Conservation (phyloP, 805 yeast genomes). For the Jamesozyma gamospora region DNA sequence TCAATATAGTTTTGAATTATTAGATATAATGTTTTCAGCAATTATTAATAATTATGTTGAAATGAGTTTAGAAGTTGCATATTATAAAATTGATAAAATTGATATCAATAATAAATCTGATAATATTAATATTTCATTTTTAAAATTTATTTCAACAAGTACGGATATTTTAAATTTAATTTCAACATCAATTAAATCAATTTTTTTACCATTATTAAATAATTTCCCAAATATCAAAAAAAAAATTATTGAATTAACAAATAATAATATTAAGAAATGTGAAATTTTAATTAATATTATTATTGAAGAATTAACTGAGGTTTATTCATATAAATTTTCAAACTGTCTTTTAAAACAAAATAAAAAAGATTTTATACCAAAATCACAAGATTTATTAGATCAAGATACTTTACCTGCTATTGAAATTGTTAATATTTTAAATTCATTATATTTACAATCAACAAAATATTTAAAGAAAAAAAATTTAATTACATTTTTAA, state of each 20-base stretch:
- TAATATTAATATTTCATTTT: conserved; percentile 36
- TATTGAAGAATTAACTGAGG: conserved; percentile 45
- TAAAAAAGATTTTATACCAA: conserved; percentile 55
- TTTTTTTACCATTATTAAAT: conserved; percentile 64
- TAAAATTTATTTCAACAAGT: conserved; percentile 41
- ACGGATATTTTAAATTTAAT: conserved; percentile 55
- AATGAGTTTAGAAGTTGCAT: conserved; percentile 62
- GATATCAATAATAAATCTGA: conserved; percentile 18
- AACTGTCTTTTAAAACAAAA: conserved; percentile 54
- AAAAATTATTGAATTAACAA: conserved; percentile 51
- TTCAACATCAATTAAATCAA: conserved; percentile 63
- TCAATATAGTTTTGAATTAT: conserved; percentile 52
- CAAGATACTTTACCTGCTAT: conserved; percentile 68
- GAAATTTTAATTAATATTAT: conserved; percentile 60
- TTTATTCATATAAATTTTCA: conserved; percentile 42
- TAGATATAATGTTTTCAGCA: conserved; percentile 57
- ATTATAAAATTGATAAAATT: conserved; percentile 35
- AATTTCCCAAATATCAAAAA: conserved; percentile 48
- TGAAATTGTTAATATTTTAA: conserved; percentile 45
- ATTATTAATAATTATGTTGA: conserved; percentile 69
- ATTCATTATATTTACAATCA: conserved; percentile 26
- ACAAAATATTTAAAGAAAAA: conserved; percentile 32
- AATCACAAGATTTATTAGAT: conserved; percentile 35
- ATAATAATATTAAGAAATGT: conserved; percentile 47
- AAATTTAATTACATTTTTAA: conserved; percentile 43